Evolutionary conservation across 352 stramenopile genomes (phyloP).

Genomic region (Globisporangium parvum): DNA sequence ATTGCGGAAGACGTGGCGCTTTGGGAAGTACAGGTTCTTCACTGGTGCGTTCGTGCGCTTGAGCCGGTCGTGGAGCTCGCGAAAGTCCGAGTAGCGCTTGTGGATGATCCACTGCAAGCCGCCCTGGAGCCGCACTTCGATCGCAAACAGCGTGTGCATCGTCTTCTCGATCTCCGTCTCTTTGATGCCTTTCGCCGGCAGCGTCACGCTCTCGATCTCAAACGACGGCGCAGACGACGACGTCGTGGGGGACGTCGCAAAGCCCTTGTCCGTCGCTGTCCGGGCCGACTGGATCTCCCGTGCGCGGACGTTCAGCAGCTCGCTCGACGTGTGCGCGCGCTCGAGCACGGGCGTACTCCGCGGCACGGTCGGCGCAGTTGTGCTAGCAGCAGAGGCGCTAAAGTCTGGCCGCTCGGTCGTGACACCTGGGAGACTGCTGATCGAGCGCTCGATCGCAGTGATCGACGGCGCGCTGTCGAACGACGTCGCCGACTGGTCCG

Average conservation of each 20-base stretch:
- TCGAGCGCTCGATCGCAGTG: conserved; percentile 30
- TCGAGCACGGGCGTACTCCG: conserved; percentile 47
- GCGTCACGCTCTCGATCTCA: conserved; percentile 78
- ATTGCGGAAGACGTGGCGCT: conserved; percentile 83
- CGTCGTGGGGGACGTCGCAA: conserved; percentile 26
- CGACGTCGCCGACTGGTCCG: conserved; percentile 32
- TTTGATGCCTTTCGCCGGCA: conserved; percentile 61
- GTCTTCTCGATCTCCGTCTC: conserved; percentile 80
- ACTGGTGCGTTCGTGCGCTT: conserved; percentile 72
- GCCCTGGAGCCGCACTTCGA: conserved; percentile 74
- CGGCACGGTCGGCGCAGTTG: conserved; percentile 10
- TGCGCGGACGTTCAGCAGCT: conserved; percentile 54
- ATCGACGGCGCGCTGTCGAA: conserved; percentile 37
- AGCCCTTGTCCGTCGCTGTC: conserved; percentile 28
- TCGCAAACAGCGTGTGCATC: conserved; percentile 73
- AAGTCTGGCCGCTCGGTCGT: conserved; percentile 27
- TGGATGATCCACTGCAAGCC: conserved; percentile 85
- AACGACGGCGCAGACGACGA: conserved; percentile 47
- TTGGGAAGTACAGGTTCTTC: conserved; percentile 81
- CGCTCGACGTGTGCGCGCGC: conserved; percentile 62
- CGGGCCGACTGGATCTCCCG: conserved; percentile 44
- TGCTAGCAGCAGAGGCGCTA: conserved; percentile 2
- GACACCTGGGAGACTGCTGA: conserved; percentile 24
- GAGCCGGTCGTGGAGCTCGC: conserved; percentile 79
- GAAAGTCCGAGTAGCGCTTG: conserved; percentile 88